Evolutionary conservation across 164 flowering plant genomes (phyloP), one percentile per base, ranked within the genome.

Genomic region (Chimonanthus salicifolius): DNA sequence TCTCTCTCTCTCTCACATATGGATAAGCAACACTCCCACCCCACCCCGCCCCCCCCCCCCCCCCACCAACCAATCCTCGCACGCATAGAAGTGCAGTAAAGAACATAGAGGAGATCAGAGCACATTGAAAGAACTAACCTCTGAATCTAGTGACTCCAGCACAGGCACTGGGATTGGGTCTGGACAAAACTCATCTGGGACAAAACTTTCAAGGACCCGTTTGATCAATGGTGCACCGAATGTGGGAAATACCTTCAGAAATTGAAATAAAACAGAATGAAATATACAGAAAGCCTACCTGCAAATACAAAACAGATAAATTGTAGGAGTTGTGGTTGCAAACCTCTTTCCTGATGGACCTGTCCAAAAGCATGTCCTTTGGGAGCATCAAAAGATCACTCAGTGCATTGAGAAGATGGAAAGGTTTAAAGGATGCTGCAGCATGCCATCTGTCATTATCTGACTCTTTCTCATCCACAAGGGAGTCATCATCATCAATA

Each of bases 301-400:
- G 47, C 64, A 68, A 49, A 11, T 73, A 70, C 47, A 50, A 62
- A 67, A 66, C 13, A 51, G 60, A 60, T 33, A 54, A 16, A 69
- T 49, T 49, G 47, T 49, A 64, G 33, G 66, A 70, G 5, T 44
- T 50, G 9, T 71, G 44, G 64, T 5, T 44, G 16, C 46, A 49
- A 74, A 94, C 99, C 92, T 94, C 99, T 84, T 85, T 88, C 77
- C 98, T 87, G 63, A 85, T 87, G 74, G 88, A 80, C 49, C 51
- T 77, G 74, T 89, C 91, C 21, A 84, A 78, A 70, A 94, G 90
- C 97, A 92, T 87, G 72, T 88, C 96, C 77, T 83, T 81, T 63
- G 98, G 99, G 74, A 92, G 93, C 99, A 91, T 94, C 92, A 94
- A 83, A 51, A 94, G 94, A 78, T 94, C 97, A 75, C 99, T 89